Percentiles rank a stretch among this genome's conserved stretches.
Conservation (phyloP, 2,329 filamentous ascomycete species). For the Trichoderma sp. region DNA sequence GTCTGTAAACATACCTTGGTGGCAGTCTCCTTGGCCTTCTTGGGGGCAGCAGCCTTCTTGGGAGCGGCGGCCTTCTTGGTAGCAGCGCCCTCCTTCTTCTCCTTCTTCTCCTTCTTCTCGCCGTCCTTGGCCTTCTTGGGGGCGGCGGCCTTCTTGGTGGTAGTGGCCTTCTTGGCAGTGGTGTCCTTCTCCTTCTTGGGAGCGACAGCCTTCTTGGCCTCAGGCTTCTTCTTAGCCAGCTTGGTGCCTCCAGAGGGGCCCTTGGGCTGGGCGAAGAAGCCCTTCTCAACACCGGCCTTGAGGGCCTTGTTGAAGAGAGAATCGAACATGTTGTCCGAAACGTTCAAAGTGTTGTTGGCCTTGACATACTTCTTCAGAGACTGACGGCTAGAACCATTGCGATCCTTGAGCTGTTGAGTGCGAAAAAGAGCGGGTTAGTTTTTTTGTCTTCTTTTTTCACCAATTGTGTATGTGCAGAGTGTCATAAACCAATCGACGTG, state of each 20-base stretch:
- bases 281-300: slow-evolving; percentile 81
- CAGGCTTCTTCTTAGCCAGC: slow-evolving; percentile 76
- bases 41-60: slow-evolving; percentile 40
- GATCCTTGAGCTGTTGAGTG: slow-evolving; percentile 60
- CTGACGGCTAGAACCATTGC: slow-evolving; percentile 64
- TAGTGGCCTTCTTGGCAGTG: slow-evolving; percentile 42
- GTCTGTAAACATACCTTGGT: slow-evolving; percentile 32
- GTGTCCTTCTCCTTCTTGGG: slow-evolving; percentile 42
- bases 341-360: slow-evolving; percentile 56
- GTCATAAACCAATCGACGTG: slow-evolving; percentile 9
- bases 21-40: slow-evolving; percentile 43
- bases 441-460: slow-evolving; percentile 22
- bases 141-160: slow-evolving; percentile 41
- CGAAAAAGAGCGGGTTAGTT: slow-evolving; percentile 46
- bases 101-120: slow-evolving; percentile 36
- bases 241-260: slow-evolving; percentile 90
- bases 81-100: slow-evolving; percentile 52
- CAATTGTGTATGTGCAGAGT: slow-evolving; percentile 11
- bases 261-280: slow-evolving; percentile 87
- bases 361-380: slow-evolving; percentile 65
- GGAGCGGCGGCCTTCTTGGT: slow-evolving; percentile 49
- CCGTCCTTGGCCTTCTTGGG: slow-evolving; percentile 39
- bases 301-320: slow-evolving; percentile 86
- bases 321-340: slow-evolving; percentile 62
- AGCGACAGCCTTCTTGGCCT: slow-evolving; percentile 45